A percentile compares a stretch with the other conserved stretches of the same genome.
These are phyloP conservation scores for Adansonia grandidieri DNA, from an alignment of 441 rosid genomes.

Conservation along the genomic window DNA sequence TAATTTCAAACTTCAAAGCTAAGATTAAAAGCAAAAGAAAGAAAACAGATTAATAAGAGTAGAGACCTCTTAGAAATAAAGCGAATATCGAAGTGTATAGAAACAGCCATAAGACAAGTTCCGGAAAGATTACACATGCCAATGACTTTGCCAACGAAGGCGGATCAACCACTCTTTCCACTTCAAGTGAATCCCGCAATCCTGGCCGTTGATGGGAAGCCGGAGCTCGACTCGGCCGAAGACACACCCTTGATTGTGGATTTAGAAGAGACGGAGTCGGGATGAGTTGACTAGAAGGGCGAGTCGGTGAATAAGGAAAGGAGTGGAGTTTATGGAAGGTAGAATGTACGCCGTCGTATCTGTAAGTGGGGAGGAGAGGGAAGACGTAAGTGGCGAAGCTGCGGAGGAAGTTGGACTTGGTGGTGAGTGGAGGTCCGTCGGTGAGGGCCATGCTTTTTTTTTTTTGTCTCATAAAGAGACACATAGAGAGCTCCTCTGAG, in stretches of 20 bases:
- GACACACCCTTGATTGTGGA: constrained; percentile 53
- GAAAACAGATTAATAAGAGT: too few relatives aligned
- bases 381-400: constrained; percentile 42
- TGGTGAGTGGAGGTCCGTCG: too few relatives aligned
- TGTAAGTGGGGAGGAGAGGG: constrained; percentile 46
- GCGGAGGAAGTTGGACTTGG: constrained; percentile 33
- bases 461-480: too few relatives aligned
- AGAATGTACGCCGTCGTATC: constrained; percentile 38
- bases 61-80: constrained; percentile 75
- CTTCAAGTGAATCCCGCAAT: constrained; percentile 64
- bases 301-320: constrained; percentile 54
- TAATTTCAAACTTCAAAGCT: too few relatives aligned
- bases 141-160: constrained; percentile 95
- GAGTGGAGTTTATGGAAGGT: constrained; percentile 58
- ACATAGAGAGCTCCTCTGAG: too few relatives aligned
- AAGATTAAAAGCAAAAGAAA: too few relatives aligned
- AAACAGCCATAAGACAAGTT: constrained; percentile 92
- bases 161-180: constrained; percentile 80
- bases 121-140: constrained; percentile 97
- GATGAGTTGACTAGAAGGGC: constrained; percentile 37
- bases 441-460: too few relatives aligned
- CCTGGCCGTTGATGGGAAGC: constrained; percentile 83
- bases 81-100: constrained; percentile 84
- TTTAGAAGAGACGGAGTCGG: constrained; percentile 51
- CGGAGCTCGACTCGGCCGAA: constrained; percentile 56